A percentile compares a stretch with the other conserved stretches of the same genome.
These are phyloP conservation scores for Aspergillus glaucus DNA, from an alignment of 2,329 filamentous ascomycete species.

Conservation along the genomic window DNA sequence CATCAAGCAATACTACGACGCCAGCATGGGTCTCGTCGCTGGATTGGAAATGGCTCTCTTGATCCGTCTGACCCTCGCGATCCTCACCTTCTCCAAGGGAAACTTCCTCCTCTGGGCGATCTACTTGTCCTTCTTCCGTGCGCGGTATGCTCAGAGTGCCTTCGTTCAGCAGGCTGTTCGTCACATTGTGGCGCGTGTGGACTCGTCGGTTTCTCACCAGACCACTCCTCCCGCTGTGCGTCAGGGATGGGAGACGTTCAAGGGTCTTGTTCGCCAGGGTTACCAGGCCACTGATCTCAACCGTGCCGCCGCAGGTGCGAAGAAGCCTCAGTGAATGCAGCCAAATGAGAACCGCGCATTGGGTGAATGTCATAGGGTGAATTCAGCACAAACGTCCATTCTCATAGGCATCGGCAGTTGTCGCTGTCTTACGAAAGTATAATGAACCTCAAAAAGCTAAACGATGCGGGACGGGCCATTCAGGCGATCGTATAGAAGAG, in stretches of 20 bases:
- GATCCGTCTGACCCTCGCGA: conserved; percentile 72
- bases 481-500: background rate
- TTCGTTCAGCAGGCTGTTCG: conserved; percentile 83
- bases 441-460: background rate
- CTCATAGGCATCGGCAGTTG: background rate
- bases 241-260: conserved; percentile 73
- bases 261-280: conserved; percentile 65
- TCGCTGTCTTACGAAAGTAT: background rate
- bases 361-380: background rate
- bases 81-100: conserved; percentile 79
- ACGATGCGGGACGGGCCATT: background rate
- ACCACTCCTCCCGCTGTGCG: conserved; percentile 73
- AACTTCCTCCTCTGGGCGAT: conserved; percentile 81
- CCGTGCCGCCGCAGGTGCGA: conserved; percentile 48
- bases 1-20: conserved; percentile 96
- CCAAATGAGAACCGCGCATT: background rate
- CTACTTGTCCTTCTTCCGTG: conserved; percentile 90
- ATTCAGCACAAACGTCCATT: background rate
- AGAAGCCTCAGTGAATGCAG: conserved; percentile 43
- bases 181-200: conserved; percentile 66
- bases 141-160: conserved; percentile 79
- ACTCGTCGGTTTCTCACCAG: conserved; percentile 78
- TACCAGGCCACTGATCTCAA: conserved; percentile 72
- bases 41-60: conserved; percentile 82
- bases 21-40: conserved; percentile 89